Evolutionary conservation across 2,329 filamentous ascomycete species (phyloP), one percentile per base, ranked within the genome.

Genomic region (Hymenotorrendiella dingleyae): DNA sequence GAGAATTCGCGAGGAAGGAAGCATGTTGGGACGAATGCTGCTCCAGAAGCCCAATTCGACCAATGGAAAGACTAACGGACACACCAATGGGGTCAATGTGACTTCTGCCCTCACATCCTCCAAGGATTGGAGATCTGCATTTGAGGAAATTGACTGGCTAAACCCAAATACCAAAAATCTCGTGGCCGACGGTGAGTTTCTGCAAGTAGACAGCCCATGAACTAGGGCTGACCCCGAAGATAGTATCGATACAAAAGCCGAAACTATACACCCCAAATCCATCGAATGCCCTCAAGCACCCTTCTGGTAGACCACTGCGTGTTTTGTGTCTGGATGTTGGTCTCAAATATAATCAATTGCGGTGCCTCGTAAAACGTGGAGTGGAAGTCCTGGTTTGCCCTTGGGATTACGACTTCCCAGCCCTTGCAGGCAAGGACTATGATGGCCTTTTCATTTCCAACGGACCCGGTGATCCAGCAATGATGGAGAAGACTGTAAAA

Each of bases 361-460:
- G 93, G 55, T 98, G 93, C 70, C 82, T 98, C 58, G 74, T 98
- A 46, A 83, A 81, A 58, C 82, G 93, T 55, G 93, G 93, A 42
- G 85, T 97, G 43, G 93, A 98, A 64, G 90, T 97, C 37, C 70
- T 95, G 52, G 88, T 96, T 43, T 90, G 93, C 51, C 93, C 93
- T 8, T 98, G 91, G 90, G 82, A 98, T 68, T 89, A 96, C 61
- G 84, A 97, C 64, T 89, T 97, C 64, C 80, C 83, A 42, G 69
- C 73, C 42, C 76, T 88, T 43, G 81, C 82, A 41, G 84, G 81
- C 45, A 84, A 86, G 51, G 80, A 94, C 54, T 97, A 95, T 62
- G 93, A 98, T 64, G 93, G 93, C 63, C 79, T 98, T 36, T 98
- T 98, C 72, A 81, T 98, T 55, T 97, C 91, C 53, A 98, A 98